Evolutionary conservation across 2,329 filamentous ascomycete genomes (phyloP), one percentile per base, ranked within the genome.

Genomic region (Thielaviopsis ethacetica): DNA sequence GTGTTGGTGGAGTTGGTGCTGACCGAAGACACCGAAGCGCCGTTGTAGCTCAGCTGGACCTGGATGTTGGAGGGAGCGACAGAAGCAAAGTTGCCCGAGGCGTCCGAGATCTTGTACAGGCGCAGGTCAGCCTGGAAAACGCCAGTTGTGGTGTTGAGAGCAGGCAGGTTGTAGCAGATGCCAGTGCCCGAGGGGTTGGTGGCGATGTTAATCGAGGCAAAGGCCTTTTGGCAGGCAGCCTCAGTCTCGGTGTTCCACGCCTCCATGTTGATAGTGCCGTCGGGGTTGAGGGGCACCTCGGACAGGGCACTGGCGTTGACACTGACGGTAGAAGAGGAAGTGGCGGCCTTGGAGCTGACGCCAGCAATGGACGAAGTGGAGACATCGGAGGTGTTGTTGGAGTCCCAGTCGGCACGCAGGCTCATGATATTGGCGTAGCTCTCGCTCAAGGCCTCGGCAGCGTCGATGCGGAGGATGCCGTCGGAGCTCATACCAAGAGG

Each of bases 111-210:
- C 68, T 84, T 82, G 71, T 83, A 93, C 61, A 93, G 73, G 58
- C 87, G 78, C 56, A 93, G 70, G 67, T 93, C 88, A 30, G 87
- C 86, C 69, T 86, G 80, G 68, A 93, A 93, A 17, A 82, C 73
- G 30, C 87, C 87, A 0, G 79, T 83, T 4, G 70, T 70, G 64
- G 79, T 81, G 71, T 91, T 79, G 60, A 89, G 76, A 47, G 80
- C 81, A 0, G 84, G 83, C 24, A 94, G 71, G 68, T 93, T 94
- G 73, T 91, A 93, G 77, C 88, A 94, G 54, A 88, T 80, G 61
- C 84, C 85, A 54, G 88, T 80, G 56, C 88, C 88, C 10, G 86
- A 85, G 5, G 86, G 85, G 64, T 91, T 91, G 24, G 79, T 78
- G 50, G 82, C 79, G 61, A 76, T 72, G 15, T 74, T 72, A 54